These are phyloP conservation scores for Nemania sp. DNA, from an alignment of 2,329 filamentous ascomycete species.

Conservation along the genomic window DNA sequence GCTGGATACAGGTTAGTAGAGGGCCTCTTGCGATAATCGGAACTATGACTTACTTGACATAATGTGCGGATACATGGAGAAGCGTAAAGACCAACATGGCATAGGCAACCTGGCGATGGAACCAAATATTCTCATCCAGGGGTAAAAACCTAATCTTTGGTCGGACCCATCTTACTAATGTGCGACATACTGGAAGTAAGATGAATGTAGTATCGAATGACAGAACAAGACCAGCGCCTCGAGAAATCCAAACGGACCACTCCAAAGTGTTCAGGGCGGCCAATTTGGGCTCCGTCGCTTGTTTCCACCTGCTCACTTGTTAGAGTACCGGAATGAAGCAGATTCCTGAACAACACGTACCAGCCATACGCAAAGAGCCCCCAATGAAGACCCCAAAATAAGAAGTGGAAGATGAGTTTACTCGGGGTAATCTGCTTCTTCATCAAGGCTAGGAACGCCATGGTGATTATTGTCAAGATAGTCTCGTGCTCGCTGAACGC, in stretches of 20 bases:
- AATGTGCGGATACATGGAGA: constrained; percentile 79
- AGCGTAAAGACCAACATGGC: constrained; percentile 81
- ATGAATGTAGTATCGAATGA: constrained; percentile 86
- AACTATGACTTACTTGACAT: constrained; percentile 75
- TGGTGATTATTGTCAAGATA: constrained; percentile 47
- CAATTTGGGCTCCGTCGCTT: constrained; percentile 69
- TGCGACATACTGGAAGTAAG: constrained; percentile 91
- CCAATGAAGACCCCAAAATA: constrained; percentile 81
- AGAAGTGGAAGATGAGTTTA: constrained; percentile 77
- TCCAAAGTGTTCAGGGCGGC: constrained; percentile 78
- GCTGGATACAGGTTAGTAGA: constrained; percentile 48
- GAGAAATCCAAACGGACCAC: constrained; percentile 94
- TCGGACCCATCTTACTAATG: constrained; percentile 79
- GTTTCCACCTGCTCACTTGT: constrained; percentile 69
- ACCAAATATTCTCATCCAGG: constrained; percentile 96
- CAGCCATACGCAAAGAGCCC: constrained; percentile 84
- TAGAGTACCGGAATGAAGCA: constrained; percentile 5
- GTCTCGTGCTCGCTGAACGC: constrained; percentile 35
- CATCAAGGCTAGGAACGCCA: constrained; percentile 46
- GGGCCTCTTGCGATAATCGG: background rate
- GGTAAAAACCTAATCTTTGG: constrained; percentile 88
- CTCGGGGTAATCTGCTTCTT: constrained; percentile 69
- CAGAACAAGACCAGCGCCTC: constrained; percentile 86
- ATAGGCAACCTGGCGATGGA: constrained; percentile 94
- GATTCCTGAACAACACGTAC: constrained; percentile 54